Percentiles rank a stretch among this genome's conserved stretches.
These are phyloP conservation scores for Monilinia aucupariae DNA, from an alignment of 2,329 filamentous ascomycete species.

Conservation along the genomic window DNA sequence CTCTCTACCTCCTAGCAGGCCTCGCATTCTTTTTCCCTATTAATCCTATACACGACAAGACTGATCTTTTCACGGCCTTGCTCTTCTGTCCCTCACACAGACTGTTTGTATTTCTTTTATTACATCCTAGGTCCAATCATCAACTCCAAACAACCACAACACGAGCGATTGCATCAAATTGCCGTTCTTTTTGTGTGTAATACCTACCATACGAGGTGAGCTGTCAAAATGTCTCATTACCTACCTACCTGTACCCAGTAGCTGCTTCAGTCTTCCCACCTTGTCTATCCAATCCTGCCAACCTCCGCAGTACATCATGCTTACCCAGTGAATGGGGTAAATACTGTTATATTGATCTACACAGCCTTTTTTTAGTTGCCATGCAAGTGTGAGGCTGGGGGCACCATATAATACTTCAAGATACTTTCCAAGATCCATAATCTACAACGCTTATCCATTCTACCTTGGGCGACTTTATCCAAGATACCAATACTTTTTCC, in stretches of 20 bases:
- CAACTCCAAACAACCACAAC: not conserved
- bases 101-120: conserved; percentile 8
- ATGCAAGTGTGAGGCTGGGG: conserved; percentile 5
- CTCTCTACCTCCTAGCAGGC: not conserved
- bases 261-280: not conserved
- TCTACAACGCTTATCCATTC: not conserved
- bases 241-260: too few relatives aligned
- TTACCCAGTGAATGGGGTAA: conserved; percentile 11
- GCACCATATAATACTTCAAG: not conserved
- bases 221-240: conserved; percentile 15
- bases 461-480: not conserved
- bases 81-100: not conserved
- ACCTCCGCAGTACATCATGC: not conserved
- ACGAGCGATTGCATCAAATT: conserved; percentile 4
- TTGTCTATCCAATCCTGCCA: not conserved
- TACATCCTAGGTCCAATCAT: not conserved
- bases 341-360: not conserved
- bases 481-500: not conserved
- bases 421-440: not conserved
- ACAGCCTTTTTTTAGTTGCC: not conserved
- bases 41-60: not conserved
- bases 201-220: conserved; percentile 14
- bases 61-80: not conserved
- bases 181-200: conserved; percentile 6
- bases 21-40: conserved; percentile 13